Percentiles rank a stretch among this genome's conserved stretches.
These are phyloP conservation scores for Aureobasidium subglaciale DNA, from an alignment of 2,329 filamentous ascomycete species.

Conservation along the genomic window DNA sequence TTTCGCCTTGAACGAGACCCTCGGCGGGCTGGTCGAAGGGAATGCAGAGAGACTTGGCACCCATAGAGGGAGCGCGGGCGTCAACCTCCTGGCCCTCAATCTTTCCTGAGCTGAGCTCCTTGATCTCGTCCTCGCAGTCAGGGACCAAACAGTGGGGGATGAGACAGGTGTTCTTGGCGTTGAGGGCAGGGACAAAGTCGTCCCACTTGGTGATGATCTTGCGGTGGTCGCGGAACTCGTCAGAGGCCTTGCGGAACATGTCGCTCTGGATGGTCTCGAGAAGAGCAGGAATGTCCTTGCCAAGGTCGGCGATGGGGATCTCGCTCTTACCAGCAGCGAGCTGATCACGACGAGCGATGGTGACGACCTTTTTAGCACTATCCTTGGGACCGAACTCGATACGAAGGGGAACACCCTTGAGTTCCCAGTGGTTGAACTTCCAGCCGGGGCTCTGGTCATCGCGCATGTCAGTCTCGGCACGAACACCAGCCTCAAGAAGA, in stretches of 20 bases:
- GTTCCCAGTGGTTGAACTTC: conserved; percentile 99
- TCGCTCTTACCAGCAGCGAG: conserved; percentile 67
- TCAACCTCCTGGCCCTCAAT: conserved; percentile 60
- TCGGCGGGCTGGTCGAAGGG: conserved; percentile 81
- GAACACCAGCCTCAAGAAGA: conserved; percentile 66
- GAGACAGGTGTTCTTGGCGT: conserved; percentile 84
- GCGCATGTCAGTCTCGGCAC: conserved; percentile 73
- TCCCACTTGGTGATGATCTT: conserved; percentile 78
- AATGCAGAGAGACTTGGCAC: conserved; percentile 69
- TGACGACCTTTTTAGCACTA: conserved; percentile 75
- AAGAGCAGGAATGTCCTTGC: conserved; percentile 66
- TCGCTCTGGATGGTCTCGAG: conserved; percentile 87
- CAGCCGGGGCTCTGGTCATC: conserved; percentile 89
- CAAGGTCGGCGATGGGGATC: conserved; percentile 67
- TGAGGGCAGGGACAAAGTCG: conserved; percentile 81
- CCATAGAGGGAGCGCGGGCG: conserved; percentile 66
- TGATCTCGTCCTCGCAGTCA: conserved; percentile 89
- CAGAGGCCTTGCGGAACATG: conserved; percentile 69
- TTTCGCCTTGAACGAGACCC: conserved; percentile 64
- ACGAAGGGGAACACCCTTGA: conserved; percentile 88
- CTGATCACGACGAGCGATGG: conserved; percentile 72
- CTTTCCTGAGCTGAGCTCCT: conserved; percentile 78
- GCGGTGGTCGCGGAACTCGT: conserved; percentile 71
- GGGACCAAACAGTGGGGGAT: conserved; percentile 82
- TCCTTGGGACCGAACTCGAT: conserved; percentile 96